Conservation (phyloP, 2,329 filamentous ascomycete genomes). For the Pseudogymnoascus sp. region DNA sequence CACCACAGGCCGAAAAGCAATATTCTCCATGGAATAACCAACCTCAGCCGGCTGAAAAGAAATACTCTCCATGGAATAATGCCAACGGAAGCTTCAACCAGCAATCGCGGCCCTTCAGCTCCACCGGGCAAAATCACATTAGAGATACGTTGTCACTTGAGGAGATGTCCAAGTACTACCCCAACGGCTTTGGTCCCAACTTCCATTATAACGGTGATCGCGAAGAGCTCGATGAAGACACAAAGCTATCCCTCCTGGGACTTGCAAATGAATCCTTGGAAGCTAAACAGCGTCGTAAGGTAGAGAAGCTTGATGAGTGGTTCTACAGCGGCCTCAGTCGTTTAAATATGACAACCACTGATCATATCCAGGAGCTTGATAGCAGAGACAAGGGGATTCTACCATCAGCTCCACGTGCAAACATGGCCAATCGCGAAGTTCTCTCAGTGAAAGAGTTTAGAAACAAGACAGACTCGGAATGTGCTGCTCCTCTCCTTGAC, state of each 20-base stretch:
- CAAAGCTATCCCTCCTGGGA: slow-evolving; percentile 6
- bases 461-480: slow-evolving; percentile 22
- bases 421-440: slow-evolving; percentile 11
- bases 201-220: slow-evolving; percentile 18
- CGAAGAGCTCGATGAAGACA: slow-evolving; percentile 16
- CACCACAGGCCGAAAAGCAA: not conserved
- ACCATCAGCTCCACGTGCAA: not conserved
- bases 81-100: not conserved
- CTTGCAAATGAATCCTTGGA: slow-evolving; percentile 10
- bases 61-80: slow-evolving; percentile 4
- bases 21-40: not conserved
- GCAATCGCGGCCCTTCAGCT: slow-evolving; percentile 12
- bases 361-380: slow-evolving; percentile 23
- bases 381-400: not conserved
- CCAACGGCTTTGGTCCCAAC: slow-evolving; percentile 21
- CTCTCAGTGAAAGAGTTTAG: slow-evolving; percentile 24
- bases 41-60: not conserved
- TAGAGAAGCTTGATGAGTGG: slow-evolving; percentile 23
- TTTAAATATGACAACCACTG: slow-evolving; percentile 24
- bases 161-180: slow-evolving; percentile 26
- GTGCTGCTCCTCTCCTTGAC: slow-evolving; percentile 24
- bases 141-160: slow-evolving; percentile 25
- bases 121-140: slow-evolving; percentile 12
- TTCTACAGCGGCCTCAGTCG: slow-evolving; percentile 28
- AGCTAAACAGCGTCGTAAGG: slow-evolving; percentile 13